Conservation (phyloP, 2,329 filamentous ascomycete species). For the Hortaea werneckii region DNA sequence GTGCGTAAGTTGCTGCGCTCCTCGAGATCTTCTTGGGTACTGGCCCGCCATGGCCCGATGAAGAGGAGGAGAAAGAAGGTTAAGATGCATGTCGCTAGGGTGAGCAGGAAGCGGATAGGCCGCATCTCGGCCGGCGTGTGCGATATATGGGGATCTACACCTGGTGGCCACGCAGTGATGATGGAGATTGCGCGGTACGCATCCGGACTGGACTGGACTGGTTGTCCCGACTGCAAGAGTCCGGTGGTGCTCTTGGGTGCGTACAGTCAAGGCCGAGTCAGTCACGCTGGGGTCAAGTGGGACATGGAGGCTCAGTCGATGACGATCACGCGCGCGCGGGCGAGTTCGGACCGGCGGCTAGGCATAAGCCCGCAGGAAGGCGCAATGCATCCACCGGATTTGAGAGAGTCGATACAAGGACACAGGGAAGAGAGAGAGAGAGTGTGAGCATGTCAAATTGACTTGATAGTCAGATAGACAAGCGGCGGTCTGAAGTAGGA, state of each 20-base stretch:
- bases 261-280: too few relatives aligned
- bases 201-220: background rate
- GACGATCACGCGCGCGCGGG: background rate
- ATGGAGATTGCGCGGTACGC: background rate
- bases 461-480: too few relatives aligned
- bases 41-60: constrained; percentile 21
- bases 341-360: background rate
- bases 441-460: too few relatives aligned
- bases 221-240: too few relatives aligned
- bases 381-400: background rate
- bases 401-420: too few relatives aligned
- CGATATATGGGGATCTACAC: too few relatives aligned
- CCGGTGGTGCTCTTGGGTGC: too few relatives aligned
- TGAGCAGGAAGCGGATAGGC: constrained; percentile 32
- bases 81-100: constrained; percentile 33
- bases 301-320: background rate
- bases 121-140: constrained; percentile 22
- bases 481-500: too few relatives aligned
- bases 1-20: constrained; percentile 28
- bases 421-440: too few relatives aligned
- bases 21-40: constrained; percentile 12
- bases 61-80: constrained; percentile 36
- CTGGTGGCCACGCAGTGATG: background rate
- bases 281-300: background rate
- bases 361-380: background rate